Percentiles rank a stretch among this genome's conserved stretches.
These are phyloP conservation scores for Trametes versicolor DNA, from an alignment of 1,284 basidiomycete species.

Conservation along the genomic window DNA sequence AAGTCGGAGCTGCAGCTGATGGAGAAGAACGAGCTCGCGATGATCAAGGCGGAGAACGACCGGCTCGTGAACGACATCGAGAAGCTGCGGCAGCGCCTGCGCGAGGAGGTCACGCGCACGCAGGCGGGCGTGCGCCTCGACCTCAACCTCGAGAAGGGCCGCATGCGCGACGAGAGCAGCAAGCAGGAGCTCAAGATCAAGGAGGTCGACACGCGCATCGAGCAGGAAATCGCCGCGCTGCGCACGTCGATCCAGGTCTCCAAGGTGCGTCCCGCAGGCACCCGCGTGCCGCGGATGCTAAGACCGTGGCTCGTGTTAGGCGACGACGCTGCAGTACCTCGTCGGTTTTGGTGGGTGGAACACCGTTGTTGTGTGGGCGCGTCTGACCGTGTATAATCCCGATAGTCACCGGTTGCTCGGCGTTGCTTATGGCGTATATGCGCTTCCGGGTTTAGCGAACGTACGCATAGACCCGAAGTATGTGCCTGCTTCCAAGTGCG, in stretches of 20 bases:
- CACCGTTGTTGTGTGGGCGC: slow-evolving; percentile 6
- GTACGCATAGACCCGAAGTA: background rate
- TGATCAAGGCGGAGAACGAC: slow-evolving; percentile 97
- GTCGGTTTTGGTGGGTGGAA: slow-evolving; percentile 78
- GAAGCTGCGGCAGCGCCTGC: slow-evolving; percentile 93
- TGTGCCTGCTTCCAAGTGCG: background rate
- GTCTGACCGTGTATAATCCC: slow-evolving; percentile 7
- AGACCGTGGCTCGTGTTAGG: slow-evolving; percentile 51
- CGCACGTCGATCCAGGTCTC: slow-evolving; percentile 93
- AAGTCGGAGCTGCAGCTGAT: slow-evolving; percentile 97
- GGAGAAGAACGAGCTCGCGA: slow-evolving; percentile 97
- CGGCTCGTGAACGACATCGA: slow-evolving; percentile 92
- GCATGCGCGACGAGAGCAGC: slow-evolving; percentile 93
- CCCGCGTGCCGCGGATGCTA: background rate
- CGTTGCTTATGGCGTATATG: slow-evolving; percentile 86
- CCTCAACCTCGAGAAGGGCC: slow-evolving; percentile 96
- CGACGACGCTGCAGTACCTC: slow-evolving; percentile 84
- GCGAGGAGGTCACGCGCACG: slow-evolving; percentile 92
- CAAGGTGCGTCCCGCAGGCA: slow-evolving; percentile 64
- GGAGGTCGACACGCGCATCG: slow-evolving; percentile 97
- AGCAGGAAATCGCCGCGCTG: slow-evolving; percentile 94
- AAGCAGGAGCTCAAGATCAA: slow-evolving; percentile 97
- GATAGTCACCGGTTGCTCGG: slow-evolving; percentile 88
- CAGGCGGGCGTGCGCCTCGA: slow-evolving; percentile 96
- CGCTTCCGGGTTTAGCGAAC: slow-evolving; percentile 62